Percentiles rank a stretch among this genome's conserved stretches.
Conservation (phyloP, 2,329 filamentous ascomycete species). For the Claviceps maximensis region DNA sequence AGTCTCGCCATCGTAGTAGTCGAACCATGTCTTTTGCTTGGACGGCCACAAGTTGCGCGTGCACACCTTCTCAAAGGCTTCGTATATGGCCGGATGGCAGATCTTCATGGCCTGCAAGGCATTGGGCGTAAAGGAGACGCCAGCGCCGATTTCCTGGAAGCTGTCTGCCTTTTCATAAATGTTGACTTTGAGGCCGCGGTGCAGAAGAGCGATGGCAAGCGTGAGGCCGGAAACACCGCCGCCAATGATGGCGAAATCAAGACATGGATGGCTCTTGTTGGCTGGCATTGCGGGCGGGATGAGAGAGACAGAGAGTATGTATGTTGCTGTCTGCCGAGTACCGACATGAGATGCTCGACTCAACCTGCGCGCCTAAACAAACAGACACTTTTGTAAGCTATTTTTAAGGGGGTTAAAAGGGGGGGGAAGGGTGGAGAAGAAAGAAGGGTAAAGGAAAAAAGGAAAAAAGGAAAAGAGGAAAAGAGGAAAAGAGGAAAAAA, state of each 20-base stretch:
- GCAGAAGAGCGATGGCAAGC: conserved; percentile 32
- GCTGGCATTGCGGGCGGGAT: neutral
- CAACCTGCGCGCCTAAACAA: no score
- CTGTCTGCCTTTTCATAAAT: conserved; percentile 32
- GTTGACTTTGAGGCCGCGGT: conserved; percentile 27
- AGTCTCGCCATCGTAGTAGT: conserved; percentile 10
- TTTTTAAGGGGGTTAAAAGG: no score
- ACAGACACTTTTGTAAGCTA: no score
- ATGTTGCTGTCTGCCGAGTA: no score
- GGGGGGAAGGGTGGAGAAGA: no score
- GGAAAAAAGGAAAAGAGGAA: no score
- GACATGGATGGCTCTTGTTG: neutral
- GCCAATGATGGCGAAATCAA: conserved; percentile 29
- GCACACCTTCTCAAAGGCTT: conserved; percentile 11
- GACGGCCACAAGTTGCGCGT: conserved; percentile 5
- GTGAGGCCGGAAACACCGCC: conserved; percentile 38
- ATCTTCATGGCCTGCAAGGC: conserved; percentile 31
- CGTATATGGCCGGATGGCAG: conserved; percentile 23
- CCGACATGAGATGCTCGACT: neutral
- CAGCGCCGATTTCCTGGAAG: conserved; percentile 35
- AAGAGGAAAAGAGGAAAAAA: no score
- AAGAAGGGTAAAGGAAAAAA: no score
- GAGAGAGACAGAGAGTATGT: no score
- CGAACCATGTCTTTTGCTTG: conserved; percentile 4
- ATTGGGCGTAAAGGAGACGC: conserved; percentile 38